These are phyloP conservation scores for Penicillium cosmopolitanum DNA, from an alignment of 495 filamentous ascomycete genomes.

Conservation along the genomic window DNA sequence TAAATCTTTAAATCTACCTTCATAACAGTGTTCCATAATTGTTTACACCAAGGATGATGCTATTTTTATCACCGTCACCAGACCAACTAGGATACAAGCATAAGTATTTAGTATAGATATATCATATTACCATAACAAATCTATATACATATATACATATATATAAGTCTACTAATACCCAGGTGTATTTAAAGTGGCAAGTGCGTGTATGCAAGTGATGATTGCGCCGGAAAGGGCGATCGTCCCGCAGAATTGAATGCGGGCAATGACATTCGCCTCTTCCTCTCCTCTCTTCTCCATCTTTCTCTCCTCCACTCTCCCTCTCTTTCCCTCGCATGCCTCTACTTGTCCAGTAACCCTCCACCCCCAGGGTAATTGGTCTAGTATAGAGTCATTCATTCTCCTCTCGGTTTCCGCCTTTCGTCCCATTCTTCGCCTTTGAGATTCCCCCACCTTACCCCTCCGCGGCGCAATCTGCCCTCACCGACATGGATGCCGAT, in stretches of 20 bases:
- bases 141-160: too few species aligned
- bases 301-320: background rate
- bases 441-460: slow-evolving; percentile 41
- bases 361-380: background rate
- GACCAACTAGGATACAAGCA: too few species aligned
- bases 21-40: too few species aligned
- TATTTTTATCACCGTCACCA: too few species aligned
- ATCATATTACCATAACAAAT: too few species aligned
- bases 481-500: slow-evolving; percentile 28
- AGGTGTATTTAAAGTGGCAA: background rate
- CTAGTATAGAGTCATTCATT: background rate
- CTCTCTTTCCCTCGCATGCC: background rate
- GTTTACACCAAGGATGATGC: too few species aligned
- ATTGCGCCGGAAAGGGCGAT: background rate
- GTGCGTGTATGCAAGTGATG: background rate
- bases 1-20: too few species aligned
- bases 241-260: background rate
- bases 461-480: background rate
- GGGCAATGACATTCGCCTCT: background rate
- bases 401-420: background rate
- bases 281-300: slow-evolving; percentile 6
- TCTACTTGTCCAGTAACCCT: background rate
- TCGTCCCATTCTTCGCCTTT: slow-evolving; percentile 64
- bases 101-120: too few species aligned
- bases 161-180: too few species aligned